Evolutionary conservation across 495 filamentous ascomycete species (phyloP).

Genomic region (Penicillium cataractarum): DNA sequence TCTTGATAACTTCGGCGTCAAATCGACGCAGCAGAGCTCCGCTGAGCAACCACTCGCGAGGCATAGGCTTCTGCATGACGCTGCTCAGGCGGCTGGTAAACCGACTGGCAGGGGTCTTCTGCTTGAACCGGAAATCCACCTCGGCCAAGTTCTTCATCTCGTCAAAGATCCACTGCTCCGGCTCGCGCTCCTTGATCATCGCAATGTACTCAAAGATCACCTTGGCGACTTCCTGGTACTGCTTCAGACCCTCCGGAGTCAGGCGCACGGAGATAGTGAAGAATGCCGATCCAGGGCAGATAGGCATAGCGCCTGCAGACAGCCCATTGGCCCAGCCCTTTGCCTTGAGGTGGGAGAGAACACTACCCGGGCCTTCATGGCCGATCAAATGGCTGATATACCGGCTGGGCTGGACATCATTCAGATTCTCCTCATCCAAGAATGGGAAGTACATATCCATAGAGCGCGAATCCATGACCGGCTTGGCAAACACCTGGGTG

Average conservation of each 20-base stretch:
- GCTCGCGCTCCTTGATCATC: constrained; percentile 77
- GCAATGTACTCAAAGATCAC: constrained; percentile 93
- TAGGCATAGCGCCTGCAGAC: constrained; percentile 71
- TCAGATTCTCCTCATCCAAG: constrained; percentile 82
- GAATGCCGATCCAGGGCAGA: constrained; percentile 83
- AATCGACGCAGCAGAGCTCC: constrained; percentile 76
- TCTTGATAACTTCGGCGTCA: constrained; percentile 72
- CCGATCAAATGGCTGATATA: constrained; percentile 95
- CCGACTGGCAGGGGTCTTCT: constrained; percentile 85
- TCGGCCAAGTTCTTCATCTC: constrained; percentile 88
- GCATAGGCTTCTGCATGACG: constrained; percentile 87
- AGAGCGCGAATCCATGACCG: constrained; percentile 88
- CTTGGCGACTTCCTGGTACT: constrained; percentile 87
- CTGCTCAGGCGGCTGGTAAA: constrained; percentile 83
- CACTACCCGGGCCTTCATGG: constrained; percentile 95
- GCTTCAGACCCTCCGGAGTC: constrained; percentile 81
- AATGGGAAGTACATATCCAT: constrained; percentile 89
- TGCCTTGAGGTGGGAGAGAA: constrained; percentile 90
- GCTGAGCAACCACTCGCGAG: constrained; percentile 84
- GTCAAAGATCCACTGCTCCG: constrained; percentile 90
- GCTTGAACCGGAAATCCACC: constrained; percentile 91
- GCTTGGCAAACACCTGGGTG: constrained; percentile 89
- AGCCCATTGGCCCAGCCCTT: constrained; percentile 95
- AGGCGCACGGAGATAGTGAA: constrained; percentile 81
- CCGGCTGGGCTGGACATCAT: constrained; percentile 80